Base-by-base conservation (phyloP, 2,329 filamentous ascomycete species). In the Fusarium keratoplasticum region DNA sequence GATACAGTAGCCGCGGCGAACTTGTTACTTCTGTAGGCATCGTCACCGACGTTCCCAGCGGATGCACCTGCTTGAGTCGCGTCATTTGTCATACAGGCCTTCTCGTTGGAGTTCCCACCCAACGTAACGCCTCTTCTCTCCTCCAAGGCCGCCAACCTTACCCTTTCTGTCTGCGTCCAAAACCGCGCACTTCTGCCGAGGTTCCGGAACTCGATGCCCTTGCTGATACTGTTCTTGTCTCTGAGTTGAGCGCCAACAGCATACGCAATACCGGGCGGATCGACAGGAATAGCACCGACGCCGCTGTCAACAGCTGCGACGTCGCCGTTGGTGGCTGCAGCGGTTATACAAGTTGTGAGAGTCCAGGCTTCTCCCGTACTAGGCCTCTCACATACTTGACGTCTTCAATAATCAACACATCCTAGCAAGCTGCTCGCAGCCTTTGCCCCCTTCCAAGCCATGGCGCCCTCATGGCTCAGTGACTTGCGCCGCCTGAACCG, bases 401-500 rank as follows among this genome's bases (percentile, higher is more conserved):
- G 40, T 33, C 59, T 47, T 18, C 59, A 61, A 27, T 61, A 22
- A 54, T 40, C 55, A 42, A 52, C 18, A 36, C 25, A 44, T 33
- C 27, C 8, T 29, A 13, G n/a, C 57, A 36, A 11, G 31, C 50
- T 40, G 22, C 40, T 18, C 29, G 42, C 20, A 22, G 33, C 14
- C 20, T 29, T 66, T 31, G 18, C 42, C 54, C 14, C 33, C 33
- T 38, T 25, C 36, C 52, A 42, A 60, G 55, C 14, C 65, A 79
- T 79, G 77, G 66, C 76, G 18, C 70, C 68, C 3, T 71, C 77
- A 20, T 82, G 80, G 81, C 64, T 79, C 11, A 69, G 74, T 44
- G 73, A 79, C 47, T 38, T 82, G 27, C 78, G 78, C 40, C 81
- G 77, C 63, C 64, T 81, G 27, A 83, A 87, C 74, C 82, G 80